Conservation (phyloP, 805 yeast genomes). For the Zygoascus ofunaensis region DNA sequence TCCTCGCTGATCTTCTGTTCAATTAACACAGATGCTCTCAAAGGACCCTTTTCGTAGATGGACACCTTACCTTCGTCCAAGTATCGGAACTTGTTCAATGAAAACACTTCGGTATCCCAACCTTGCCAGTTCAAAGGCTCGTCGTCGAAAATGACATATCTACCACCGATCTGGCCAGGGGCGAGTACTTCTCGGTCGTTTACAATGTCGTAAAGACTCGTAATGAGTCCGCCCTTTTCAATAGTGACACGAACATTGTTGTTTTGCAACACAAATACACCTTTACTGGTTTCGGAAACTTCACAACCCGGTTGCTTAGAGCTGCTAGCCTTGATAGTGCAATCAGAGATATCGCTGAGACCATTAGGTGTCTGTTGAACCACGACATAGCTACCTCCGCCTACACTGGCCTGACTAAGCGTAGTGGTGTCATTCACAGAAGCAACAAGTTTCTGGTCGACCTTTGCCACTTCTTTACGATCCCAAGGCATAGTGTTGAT, state of each 20-base stretch:
- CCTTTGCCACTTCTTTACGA: conserved; percentile 38
- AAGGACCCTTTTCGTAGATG: conserved; percentile 42
- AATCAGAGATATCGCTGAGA: neutral
- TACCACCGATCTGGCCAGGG: conserved; percentile 69
- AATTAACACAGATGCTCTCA: conserved; percentile 55
- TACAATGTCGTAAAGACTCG: conserved; percentile 52
- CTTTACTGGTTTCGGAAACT: conserved; percentile 34
- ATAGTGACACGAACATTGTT: conserved; percentile 50
- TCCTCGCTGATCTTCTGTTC: conserved; percentile 48
- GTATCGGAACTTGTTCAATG: conserved; percentile 61
- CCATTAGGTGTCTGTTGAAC: conserved; percentile 6
- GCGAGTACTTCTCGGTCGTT: conserved; percentile 59
- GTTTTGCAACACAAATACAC: conserved; percentile 47
- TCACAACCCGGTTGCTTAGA: conserved; percentile 16
- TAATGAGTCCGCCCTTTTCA: conserved; percentile 47
- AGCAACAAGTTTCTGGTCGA: conserved; percentile 20
- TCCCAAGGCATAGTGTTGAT: conserved; percentile 62
- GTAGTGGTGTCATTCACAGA: conserved; percentile 5
- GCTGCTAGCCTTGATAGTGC: conserved; percentile 1
- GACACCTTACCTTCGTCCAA: conserved; percentile 34
- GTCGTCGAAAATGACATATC: conserved; percentile 83
- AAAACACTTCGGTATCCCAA: conserved; percentile 94
- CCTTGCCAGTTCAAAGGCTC: conserved; percentile 89
- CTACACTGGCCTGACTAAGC: conserved; percentile 5
- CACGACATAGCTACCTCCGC: conserved; percentile 8